Evolutionary conservation across 306 rosid genomes (phyloP), one percentile per base, ranked within the genome.

Genomic region (Nissolia schottii): DNA sequence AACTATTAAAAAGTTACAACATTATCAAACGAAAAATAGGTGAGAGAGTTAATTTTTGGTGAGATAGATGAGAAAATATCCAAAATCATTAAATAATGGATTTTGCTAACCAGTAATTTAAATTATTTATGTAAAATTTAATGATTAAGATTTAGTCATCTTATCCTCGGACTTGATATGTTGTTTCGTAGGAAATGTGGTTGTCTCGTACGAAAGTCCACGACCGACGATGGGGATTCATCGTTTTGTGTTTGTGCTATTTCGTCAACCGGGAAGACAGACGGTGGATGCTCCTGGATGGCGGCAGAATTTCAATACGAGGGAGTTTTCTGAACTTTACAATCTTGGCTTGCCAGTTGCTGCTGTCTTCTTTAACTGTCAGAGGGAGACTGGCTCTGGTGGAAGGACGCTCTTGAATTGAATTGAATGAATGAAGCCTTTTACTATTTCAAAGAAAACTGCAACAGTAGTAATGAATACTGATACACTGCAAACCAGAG

Each of bases 241-340:
- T 38, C 89, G 97, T 4, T 79, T 89, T 0, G 86, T 84, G 34
- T 79, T 87, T 9, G 90, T 84, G 32, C 62, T 92, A 35, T 92
- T 92, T 4, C 87, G 88, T 1, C 97, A 92, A 63, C 73, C 77
- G 5, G 86, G 91, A 32, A 81, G 97, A 64, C 90, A 92, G 28
- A 85, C 90, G 1, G 97, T 92, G 34, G 87, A 89, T 43, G 96
- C 96, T 38, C 96, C 97, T 0, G 93, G 88, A 27, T 87, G 97
- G 97, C 84, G 97, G 34, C 97, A 92, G 10, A 87, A 92, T 59
- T 92, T 92, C 77, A 92, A 84, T 22, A 92, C 93, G 1, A 82
- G 54, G 85, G 93, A 87, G 72, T 92, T 92, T 56, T 93, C 96
- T 23, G 90, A 85, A 75, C 87, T 84, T 40, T 87, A 92, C 78